Evolutionary conservation across 1,139 yeast genomes (phyloP).

Genomic region (Kodamaea ohmeri): DNA sequence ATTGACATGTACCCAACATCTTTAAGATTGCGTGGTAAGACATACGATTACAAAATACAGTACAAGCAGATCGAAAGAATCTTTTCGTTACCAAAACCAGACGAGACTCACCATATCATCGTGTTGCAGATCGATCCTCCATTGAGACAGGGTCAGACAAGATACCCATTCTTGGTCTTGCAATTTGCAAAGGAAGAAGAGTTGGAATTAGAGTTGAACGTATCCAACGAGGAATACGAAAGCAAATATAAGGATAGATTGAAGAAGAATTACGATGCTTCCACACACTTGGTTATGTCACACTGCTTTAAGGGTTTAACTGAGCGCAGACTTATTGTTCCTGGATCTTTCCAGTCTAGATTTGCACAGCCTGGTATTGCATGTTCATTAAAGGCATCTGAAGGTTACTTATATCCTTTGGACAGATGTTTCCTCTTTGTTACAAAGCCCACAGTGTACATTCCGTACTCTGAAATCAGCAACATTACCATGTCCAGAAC

Average conservation of each 20-base stretch:
- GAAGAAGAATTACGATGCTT: constrained; percentile 74
- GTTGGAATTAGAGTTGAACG: constrained; percentile 83
- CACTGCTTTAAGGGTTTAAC: constrained; percentile 90
- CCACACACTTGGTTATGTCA: constrained; percentile 82
- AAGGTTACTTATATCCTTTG: constrained; percentile 86
- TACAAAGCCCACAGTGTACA: constrained; percentile 90
- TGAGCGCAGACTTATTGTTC: constrained; percentile 78
- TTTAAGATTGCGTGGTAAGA: constrained; percentile 91
- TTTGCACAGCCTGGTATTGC: constrained; percentile 80
- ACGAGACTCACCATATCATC: constrained; percentile 84
- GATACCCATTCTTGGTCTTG: constrained; percentile 87
- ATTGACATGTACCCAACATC: constrained; percentile 89
- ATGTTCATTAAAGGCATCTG: constrained; percentile 92
- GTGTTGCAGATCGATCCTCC: constrained; percentile 96
- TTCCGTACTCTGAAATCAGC: constrained; percentile 80
- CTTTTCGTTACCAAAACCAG: constrained; percentile 90
- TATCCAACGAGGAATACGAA: constrained; percentile 79
- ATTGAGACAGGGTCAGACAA: constrained; percentile 83
- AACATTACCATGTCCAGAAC: constrained; percentile 84
- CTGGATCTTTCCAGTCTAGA: constrained; percentile 78
- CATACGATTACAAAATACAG: constrained; percentile 94
- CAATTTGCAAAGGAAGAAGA: constrained; percentile 91
- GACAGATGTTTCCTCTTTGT: constrained; percentile 89
- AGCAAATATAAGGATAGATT: constrained; percentile 73
- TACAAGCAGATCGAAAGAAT: constrained; percentile 87